phyloP scores from a whole-genome alignment of 2,329 filamentous ascomycete genomes.

The Fonsecaea multimorphosa region DNA sequence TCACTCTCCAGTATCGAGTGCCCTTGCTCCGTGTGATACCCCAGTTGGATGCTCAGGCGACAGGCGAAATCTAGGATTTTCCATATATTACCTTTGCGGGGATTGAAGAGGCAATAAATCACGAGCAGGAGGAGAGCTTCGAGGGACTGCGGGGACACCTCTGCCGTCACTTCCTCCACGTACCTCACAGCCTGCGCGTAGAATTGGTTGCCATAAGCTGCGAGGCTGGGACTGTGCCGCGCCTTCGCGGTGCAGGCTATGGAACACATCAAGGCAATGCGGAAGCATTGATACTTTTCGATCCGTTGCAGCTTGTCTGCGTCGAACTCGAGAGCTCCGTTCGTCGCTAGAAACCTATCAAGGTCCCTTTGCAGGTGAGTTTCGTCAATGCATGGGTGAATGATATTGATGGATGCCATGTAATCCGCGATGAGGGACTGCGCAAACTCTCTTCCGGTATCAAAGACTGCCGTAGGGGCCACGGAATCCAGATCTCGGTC shows the following conservation, averaged over 20 bases:
- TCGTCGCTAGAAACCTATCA: slow-evolving; percentile 7
- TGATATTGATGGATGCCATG: slow-evolving; percentile 12
- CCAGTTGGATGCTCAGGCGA: slow-evolving; percentile 13
- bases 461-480: slow-evolving; percentile 14
- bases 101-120: slow-evolving; percentile 19
- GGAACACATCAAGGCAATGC: slow-evolving; percentile 16
- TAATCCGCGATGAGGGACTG: slow-evolving; percentile 5
- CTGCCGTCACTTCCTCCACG: slow-evolving; percentile 17
- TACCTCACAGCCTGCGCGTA: slow-evolving; percentile 17
- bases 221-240: slow-evolving; percentile 16
- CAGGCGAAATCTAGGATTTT: slow-evolving; percentile 19
- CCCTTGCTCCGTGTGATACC: slow-evolving; percentile 15
- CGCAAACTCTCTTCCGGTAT: slow-evolving; percentile 7
- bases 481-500: slow-evolving; percentile 18
- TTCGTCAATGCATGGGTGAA: slow-evolving; percentile 1
- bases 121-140: slow-evolving; percentile 16
- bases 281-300: slow-evolving; percentile 19
- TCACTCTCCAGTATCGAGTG: slow-evolving; percentile 9
- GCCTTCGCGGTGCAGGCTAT: slow-evolving; percentile 9
- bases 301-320: slow-evolving; percentile 8
- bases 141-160: slow-evolving; percentile 16
- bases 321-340: slow-evolving; percentile 12
- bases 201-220: slow-evolving; percentile 14
- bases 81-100: slow-evolving; percentile 22
- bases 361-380: slow-evolving; percentile 1